These are phyloP conservation scores for Russula abietina DNA, from an alignment of 768 basidiomycete genomes.

Conservation along the genomic window DNA sequence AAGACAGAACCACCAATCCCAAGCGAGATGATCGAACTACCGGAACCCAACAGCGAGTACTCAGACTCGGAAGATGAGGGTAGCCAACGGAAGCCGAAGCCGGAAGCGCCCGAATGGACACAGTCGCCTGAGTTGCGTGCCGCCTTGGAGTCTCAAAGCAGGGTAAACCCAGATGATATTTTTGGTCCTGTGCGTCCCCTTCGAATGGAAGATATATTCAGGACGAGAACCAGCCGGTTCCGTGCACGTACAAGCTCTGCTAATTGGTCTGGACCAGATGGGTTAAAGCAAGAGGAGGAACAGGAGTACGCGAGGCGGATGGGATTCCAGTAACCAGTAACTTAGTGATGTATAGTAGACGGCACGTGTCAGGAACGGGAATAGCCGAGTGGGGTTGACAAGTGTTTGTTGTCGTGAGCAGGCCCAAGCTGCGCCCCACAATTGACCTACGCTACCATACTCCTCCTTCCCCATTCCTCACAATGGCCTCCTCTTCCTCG, in stretches of 20 bases:
- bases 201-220: slow-evolving; percentile 92
- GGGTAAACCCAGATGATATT: slow-evolving; percentile 84
- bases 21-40: slow-evolving; percentile 83
- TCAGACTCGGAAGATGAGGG: slow-evolving; percentile 94
- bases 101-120: slow-evolving; percentile 81
- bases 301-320: slow-evolving; percentile 82
- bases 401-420: slow-evolving; percentile 12
- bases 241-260: slow-evolving; percentile 88
- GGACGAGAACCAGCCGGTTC: slow-evolving; percentile 69
- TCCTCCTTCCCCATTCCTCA: slow-evolving; percentile 26
- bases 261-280: slow-evolving; percentile 93
- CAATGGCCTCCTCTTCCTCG: slow-evolving; percentile 72
- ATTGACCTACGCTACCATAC: slow-evolving; percentile 29
- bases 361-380: slow-evolving; percentile 16
- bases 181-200: slow-evolving; percentile 86
- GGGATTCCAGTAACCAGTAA: slow-evolving; percentile 72
- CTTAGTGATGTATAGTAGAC: not conserved
- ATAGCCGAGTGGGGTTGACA: slow-evolving; percentile 21
- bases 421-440: slow-evolving; percentile 10
- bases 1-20: slow-evolving; percentile 41
- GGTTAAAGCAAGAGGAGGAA: slow-evolving; percentile 78
- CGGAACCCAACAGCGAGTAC: slow-evolving; percentile 95
- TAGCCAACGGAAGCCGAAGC: slow-evolving; percentile 64
- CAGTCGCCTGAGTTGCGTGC: slow-evolving; percentile 81
- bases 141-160: slow-evolving; percentile 75